Evolutionary conservation across 208 protist genomes (phyloP).

Genomic region (Strigomonas culicis): DNA sequence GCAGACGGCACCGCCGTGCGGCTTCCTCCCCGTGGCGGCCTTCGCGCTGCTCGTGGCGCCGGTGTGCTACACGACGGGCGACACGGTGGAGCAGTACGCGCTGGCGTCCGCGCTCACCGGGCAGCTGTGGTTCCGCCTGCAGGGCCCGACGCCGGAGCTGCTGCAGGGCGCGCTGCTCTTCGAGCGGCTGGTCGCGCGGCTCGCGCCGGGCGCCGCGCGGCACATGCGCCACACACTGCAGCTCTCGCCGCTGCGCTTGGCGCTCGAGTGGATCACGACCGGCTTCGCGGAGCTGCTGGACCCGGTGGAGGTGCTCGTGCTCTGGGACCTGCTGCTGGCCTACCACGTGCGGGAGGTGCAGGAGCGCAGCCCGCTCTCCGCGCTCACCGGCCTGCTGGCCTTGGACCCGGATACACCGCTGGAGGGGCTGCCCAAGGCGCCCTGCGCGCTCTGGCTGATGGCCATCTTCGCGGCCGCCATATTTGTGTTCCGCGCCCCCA

Average conservation of each 20-base stretch:
- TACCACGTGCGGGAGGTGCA: slow-evolving; percentile 73
- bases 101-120: slow-evolving; percentile 57
- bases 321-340: slow-evolving; percentile 82
- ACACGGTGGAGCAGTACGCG: slow-evolving; percentile 83
- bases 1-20: slow-evolving; percentile 43
- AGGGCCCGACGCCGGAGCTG: slow-evolving; percentile 84
- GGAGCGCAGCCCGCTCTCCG: slow-evolving; percentile 36
- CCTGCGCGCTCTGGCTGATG: slow-evolving; percentile 77
- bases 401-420: not conserved
- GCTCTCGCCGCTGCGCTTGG: slow-evolving; percentile 57
- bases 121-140: slow-evolving; percentile 78
- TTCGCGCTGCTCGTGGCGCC: slow-evolving; percentile 63
- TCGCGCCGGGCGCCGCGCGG: slow-evolving; percentile 58
- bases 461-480: slow-evolving; percentile 71
- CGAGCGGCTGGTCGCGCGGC: slow-evolving; percentile 52
- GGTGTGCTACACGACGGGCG: slow-evolving; percentile 76
- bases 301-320: slow-evolving; percentile 59
- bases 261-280: slow-evolving; percentile 79
- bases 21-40: slow-evolving; percentile 52
- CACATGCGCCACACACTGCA: slow-evolving; percentile 60
- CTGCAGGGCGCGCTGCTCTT: slow-evolving; percentile 79
- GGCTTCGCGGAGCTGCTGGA: slow-evolving; percentile 77
- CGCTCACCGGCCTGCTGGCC: slow-evolving; percentile 23
- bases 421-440: slow-evolving; percentile 8
- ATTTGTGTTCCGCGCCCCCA: slow-evolving; percentile 75